Evolutionary conservation across 2,329 filamentous ascomycete genomes (phyloP).

Genomic region (Fusarium austroafricanum): DNA sequence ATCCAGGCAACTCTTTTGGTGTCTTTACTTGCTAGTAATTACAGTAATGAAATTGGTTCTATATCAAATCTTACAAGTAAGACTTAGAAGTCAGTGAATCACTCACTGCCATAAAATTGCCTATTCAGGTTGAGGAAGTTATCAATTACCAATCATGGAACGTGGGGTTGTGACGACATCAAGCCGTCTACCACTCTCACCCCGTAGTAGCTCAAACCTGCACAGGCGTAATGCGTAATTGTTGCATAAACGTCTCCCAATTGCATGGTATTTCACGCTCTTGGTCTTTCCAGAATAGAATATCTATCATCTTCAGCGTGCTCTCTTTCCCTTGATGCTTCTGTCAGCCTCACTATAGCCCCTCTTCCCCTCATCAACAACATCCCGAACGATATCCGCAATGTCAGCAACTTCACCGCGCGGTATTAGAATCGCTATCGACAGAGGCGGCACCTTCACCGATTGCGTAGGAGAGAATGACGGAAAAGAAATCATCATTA

Average conservation of each 20-base stretch:
- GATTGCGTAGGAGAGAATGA: slow-evolving; percentile 88
- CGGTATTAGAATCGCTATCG: slow-evolving; percentile 80
- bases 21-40: neutral
- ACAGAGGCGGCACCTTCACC: slow-evolving; percentile 89
- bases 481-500: slow-evolving; percentile 84
- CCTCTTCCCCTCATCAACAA: slow-evolving; percentile 29
- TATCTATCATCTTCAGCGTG: neutral
- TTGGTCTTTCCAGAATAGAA: neutral
- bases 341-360: neutral
- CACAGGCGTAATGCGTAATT: slow-evolving; percentile 11
- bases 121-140: slow-evolving; percentile 12
- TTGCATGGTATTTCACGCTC: neutral
- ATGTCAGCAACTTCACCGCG: slow-evolving; percentile 58
- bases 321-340: neutral
- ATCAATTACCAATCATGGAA: slow-evolving; percentile 36
- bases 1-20: neutral
- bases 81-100: neutral
- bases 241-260: neutral
- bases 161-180: slow-evolving; percentile 40
- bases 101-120: slow-evolving; percentile 6
- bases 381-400: slow-evolving; percentile 11
- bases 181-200: slow-evolving; percentile 3
- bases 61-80: neutral
- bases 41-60: neutral
- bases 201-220: slow-evolving; percentile 17